Evolutionary conservation across 495 filamentous ascomycete species (phyloP).

Genomic region (Apodospora peruviana): DNA sequence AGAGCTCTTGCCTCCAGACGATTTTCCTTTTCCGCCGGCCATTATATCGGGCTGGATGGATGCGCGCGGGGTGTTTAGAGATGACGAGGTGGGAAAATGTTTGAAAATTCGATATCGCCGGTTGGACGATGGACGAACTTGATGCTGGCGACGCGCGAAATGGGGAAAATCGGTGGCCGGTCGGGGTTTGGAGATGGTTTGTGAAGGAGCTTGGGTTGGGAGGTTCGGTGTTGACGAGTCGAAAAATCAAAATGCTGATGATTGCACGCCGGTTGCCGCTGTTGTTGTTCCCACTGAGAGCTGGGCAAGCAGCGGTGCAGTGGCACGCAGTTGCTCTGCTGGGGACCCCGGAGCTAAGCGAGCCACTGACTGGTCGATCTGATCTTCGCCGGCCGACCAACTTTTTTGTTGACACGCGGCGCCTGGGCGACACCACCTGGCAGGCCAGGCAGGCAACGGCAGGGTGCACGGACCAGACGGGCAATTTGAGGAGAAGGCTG

Average conservation of each 20-base stretch:
- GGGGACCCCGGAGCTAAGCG: slow-evolving; percentile 10
- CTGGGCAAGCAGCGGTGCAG: too few relatives aligned
- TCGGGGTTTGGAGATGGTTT: slow-evolving; percentile 17
- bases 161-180: slow-evolving; percentile 7
- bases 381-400: slow-evolving; percentile 2
- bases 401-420: slow-evolving; percentile 12
- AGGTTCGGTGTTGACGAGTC: slow-evolving; percentile 29
- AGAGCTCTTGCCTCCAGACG: slow-evolving; percentile 79
- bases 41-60: slow-evolving; percentile 27
- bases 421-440: neutral
- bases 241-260: slow-evolving; percentile 30
- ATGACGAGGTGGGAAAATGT: slow-evolving; percentile 3
- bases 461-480: slow-evolving; percentile 6
- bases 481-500: slow-evolving; percentile 7
- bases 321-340: neutral
- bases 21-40: slow-evolving; percentile 90
- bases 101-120: slow-evolving; percentile 3
- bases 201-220: slow-evolving; percentile 7
- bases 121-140: slow-evolving; percentile 3
- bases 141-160: slow-evolving; percentile 15
- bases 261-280: slow-evolving; percentile 19
- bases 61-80: slow-evolving; percentile 20
- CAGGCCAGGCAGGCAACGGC: slow-evolving; percentile 4
- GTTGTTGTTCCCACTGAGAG: slow-evolving; percentile 18
- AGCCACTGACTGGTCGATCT: slow-evolving; percentile 10